Conservation (phyloP, 2,329 filamentous ascomycete species). For the Stagonosporopsis rhizophila region DNA sequence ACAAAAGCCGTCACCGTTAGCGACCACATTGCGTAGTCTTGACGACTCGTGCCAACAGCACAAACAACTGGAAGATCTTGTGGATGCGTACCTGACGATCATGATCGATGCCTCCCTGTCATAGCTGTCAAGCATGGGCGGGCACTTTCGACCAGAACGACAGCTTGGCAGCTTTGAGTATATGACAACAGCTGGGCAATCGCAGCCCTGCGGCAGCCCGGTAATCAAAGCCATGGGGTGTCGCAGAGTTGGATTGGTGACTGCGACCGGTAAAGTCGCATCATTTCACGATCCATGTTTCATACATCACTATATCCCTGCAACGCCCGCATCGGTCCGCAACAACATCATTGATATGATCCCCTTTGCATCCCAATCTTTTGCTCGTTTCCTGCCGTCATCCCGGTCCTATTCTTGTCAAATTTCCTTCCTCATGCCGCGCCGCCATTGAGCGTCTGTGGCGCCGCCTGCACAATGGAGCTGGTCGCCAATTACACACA, state of each 20-base stretch:
- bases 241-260: slow-evolving; percentile 22
- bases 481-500: slow-evolving; percentile 28
- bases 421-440: slow-evolving; percentile 25
- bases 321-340: slow-evolving; percentile 22
- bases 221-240: slow-evolving; percentile 20
- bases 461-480: slow-evolving; percentile 40
- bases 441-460: slow-evolving; percentile 28
- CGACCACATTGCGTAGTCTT: not conserved
- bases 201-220: slow-evolving; percentile 11
- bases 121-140: slow-evolving; percentile 20
- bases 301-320: slow-evolving; percentile 31
- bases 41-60: not conserved
- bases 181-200: slow-evolving; percentile 12
- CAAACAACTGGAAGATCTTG: not conserved
- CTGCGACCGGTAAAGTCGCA: slow-evolving; percentile 43
- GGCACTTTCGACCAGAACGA: slow-evolving; percentile 9
- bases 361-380: slow-evolving; percentile 19
- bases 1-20: not conserved
- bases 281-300: slow-evolving; percentile 42
- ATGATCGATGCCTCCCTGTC: slow-evolving; percentile 20
- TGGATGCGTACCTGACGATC: slow-evolving; percentile 29
- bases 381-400: slow-evolving; percentile 14
- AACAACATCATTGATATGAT: slow-evolving; percentile 31
- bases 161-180: slow-evolving; percentile 25
- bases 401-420: slow-evolving; percentile 16